Percentiles rank a stretch among this genome's conserved stretches.
phyloP scores from a whole-genome alignment of 257 asterid genomes.

The Petrea volubilis region DNA sequence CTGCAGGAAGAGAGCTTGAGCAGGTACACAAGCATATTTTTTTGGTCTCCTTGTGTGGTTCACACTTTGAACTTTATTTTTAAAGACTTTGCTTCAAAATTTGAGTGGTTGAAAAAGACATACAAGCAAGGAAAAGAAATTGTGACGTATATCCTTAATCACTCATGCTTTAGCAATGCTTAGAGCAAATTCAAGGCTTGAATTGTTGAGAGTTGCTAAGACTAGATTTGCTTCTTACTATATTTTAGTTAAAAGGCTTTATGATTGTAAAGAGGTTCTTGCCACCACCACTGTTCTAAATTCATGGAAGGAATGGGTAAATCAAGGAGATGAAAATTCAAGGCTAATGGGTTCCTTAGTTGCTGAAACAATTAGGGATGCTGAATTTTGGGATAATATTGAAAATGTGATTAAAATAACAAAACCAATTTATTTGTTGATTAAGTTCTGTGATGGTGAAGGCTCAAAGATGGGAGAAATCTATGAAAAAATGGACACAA shows the following conservation, averaged over 20 bases:
- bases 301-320: background rate
- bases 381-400: background rate
- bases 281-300: background rate
- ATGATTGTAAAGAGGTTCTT: background rate
- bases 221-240: background rate
- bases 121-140: background rate
- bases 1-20: background rate
- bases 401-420: background rate
- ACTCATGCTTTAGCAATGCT: background rate
- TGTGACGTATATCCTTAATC: background rate
- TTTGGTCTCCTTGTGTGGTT: slow-evolving; percentile 7
- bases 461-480: too few relatives aligned
- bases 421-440: background rate
- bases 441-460: background rate
- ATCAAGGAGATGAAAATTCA: background rate
- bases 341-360: background rate
- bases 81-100: too few relatives aligned
- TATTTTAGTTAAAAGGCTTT: background rate
- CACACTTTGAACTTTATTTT: slow-evolving; percentile 13
- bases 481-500: background rate
- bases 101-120: background rate
- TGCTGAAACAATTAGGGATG: background rate
- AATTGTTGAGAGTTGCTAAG: slow-evolving; percentile 17
- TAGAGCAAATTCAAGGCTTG: too few relatives aligned
- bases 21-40: slow-evolving; percentile 15